Percentiles rank a stretch among this genome's conserved stretches.
Evolutionary conservation across 1,139 yeast genomes (phyloP).

Genomic region (Yamadazyma atmosphaerica): DNA sequence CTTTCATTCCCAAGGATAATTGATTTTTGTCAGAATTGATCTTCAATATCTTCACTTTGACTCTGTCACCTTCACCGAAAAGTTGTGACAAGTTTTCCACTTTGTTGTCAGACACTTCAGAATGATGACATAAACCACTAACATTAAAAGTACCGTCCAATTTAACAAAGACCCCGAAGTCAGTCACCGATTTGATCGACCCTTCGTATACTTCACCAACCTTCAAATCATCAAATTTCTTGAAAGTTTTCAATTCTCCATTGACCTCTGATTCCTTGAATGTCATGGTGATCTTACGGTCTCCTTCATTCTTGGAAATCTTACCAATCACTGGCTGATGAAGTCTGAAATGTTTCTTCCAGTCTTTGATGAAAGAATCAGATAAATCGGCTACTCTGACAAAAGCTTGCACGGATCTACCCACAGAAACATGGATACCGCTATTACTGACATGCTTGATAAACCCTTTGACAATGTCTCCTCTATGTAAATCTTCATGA

Average conservation of each 20-base stretch:
- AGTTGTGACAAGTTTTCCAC: constrained; percentile 54
- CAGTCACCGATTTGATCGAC: constrained; percentile 73
- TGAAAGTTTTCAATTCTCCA: constrained; percentile 60
- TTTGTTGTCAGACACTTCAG: constrained; percentile 76
- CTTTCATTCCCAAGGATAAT: constrained; percentile 89
- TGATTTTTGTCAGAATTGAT: constrained; percentile 68
- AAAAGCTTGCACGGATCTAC: constrained; percentile 72
- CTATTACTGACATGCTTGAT: constrained; percentile 72
- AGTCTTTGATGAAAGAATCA: constrained; percentile 78
- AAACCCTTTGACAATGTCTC: constrained; percentile 76
- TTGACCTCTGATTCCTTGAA: constrained; percentile 79
- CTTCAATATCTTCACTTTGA: constrained; percentile 74
- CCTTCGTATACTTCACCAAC: constrained; percentile 79
- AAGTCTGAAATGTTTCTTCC: constrained; percentile 75
- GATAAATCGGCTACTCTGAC: constrained; percentile 82
- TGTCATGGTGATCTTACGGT: constrained; percentile 70
- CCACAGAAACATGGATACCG: constrained; percentile 80
- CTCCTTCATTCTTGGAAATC: constrained; percentile 61
- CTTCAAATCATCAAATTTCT: constrained; percentile 62
- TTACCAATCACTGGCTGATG: constrained; percentile 80
- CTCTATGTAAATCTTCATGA: constrained; percentile 59
- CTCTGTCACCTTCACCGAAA: constrained; percentile 87
- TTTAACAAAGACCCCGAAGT: constrained; percentile 87
- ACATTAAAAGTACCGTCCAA: constrained; percentile 73
- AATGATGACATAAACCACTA: constrained; percentile 84